These are phyloP conservation scores for Pyricularia grisea DNA, from an alignment of 2,329 filamentous ascomycete species.

Conservation along the genomic window DNA sequence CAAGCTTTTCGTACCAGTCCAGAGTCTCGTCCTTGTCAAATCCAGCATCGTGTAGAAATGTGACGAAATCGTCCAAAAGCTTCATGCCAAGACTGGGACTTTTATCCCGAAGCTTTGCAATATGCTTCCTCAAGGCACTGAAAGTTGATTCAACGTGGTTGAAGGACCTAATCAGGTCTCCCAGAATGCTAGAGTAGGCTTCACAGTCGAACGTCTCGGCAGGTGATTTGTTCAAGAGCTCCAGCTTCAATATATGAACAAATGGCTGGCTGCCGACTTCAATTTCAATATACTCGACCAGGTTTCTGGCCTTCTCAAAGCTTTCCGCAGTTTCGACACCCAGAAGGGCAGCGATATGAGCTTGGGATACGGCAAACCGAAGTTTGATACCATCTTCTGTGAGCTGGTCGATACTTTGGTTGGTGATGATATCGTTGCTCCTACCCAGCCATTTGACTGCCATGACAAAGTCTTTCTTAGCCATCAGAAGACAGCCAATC, in stretches of 20 bases:
- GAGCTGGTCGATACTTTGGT: slow-evolving; percentile 43
- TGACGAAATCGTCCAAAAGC: slow-evolving; percentile 55
- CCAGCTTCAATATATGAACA: slow-evolving; percentile 58
- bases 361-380: slow-evolving; percentile 56
- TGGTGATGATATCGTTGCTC: slow-evolving; percentile 49
- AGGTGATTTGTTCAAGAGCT: slow-evolving; percentile 45
- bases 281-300: slow-evolving; percentile 52
- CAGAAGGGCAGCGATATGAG: slow-evolving; percentile 46
- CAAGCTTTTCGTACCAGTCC: slow-evolving; percentile 58
- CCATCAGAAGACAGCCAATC: slow-evolving; percentile 52
- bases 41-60: slow-evolving; percentile 22
- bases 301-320: slow-evolving; percentile 40
- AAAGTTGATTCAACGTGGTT: slow-evolving; percentile 52
- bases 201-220: slow-evolving; percentile 36
- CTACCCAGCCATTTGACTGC: slow-evolving; percentile 68
- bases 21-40: slow-evolving; percentile 5
- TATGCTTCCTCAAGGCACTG: slow-evolving; percentile 56
- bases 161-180: slow-evolving; percentile 50
- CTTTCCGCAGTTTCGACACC: slow-evolving; percentile 32
- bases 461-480: slow-evolving; percentile 38
- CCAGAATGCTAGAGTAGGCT: slow-evolving; percentile 43
- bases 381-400: slow-evolving; percentile 55
- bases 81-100: slow-evolving; percentile 36
- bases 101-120: slow-evolving; percentile 53
- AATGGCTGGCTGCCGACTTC: slow-evolving; percentile 56